Evolutionary conservation across 495 filamentous ascomycete genomes (phyloP), one percentile per base, ranked within the genome.

Genomic region (Pseudomonodictys pantanalensis): DNA sequence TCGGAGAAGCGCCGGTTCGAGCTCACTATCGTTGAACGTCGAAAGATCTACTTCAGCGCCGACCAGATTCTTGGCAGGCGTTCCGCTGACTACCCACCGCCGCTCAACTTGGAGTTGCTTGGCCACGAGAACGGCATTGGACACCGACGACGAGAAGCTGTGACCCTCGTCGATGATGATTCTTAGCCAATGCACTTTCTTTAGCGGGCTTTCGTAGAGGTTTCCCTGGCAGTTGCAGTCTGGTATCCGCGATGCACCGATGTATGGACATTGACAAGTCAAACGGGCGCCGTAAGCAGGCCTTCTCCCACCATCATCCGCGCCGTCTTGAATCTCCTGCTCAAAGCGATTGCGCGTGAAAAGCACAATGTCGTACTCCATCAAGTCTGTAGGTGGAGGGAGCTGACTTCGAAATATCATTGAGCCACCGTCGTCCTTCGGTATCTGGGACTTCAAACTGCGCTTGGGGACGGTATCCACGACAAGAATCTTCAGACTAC

Each of bases 111-210:
- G 78, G 5, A 97, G 76, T 45, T 80, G 77, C 20, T 87, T 81
- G 0, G 92, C 75, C 8, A 90, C 79, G 26, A 80, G 76, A 33
- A 86, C 80, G 33, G 91, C 77, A 43, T 88, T 86, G 15, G 81
- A 86, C 54, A 79, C 83, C 32, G 75, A 75, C 12, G 79, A 81
- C 17, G 75, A 71, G 4, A 95, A 83, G 39, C 81, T 86, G 68
- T 97, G 91, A 0, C 92, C 92, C 78, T 97, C 92, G 53, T 97
- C 92, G 29, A 95, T 85, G 32, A 97, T 91, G 41, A 92, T 81
- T 11, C 92, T 82, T 57, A 95, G 82, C 78, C 90, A 95, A 62
- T 88, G 90, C 10, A 97, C 72, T 17, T 81, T 68, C 38, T 82
- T 83, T 5, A 96, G 72, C 0, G 87, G 82, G 2, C 85, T 87